Evolutionary conservation across 2,329 filamentous ascomycete species (phyloP), one percentile per base, ranked within the genome.

Genomic region (Tolypocladium guangdongense): DNA sequence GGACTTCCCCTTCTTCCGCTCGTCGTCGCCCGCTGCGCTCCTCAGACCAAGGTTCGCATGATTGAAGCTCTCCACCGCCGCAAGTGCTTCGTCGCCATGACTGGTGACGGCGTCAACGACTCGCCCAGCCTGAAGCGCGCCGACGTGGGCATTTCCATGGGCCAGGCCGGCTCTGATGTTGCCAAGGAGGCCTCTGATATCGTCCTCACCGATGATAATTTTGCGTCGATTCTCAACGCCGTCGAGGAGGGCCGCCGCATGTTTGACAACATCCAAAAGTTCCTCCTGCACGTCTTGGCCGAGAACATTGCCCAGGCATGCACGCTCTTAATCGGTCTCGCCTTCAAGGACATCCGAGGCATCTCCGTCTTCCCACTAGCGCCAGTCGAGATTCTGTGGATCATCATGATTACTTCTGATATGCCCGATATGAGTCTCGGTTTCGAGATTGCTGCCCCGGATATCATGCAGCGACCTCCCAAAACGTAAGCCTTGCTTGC

Each of bases 361-460:
- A 68, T 86, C 27, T 88, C 85, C 0, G 84, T 88, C 6, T 89
- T 88, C 63, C 85, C 85, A 0, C 74, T 89, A 16, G 75, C 84
- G 0, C 86, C 86, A 0, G 82, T 89, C n/a, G 81, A 89, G 59
- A 87, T 89, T 57, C 74, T 89, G 43, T 89, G 85, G 86, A 83
- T 90, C 56, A 89, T 88, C 62, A 88, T 89, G 85, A 78, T 89
- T 53, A 89, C 86, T 0, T 87, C 83, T 35, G 82, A 81, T 49
- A 76, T 88, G 62, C 85, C 86, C 4, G 86, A 88, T 57, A 88
- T 89, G 83, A 86, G 85, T 55, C 75, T 89, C 3, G 85, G 86
- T 2, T 84, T 88, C 68, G 86, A 89, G 67, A 71, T 78, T 52
- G 84, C 85, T 0, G 80, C 82, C 0, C 79, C 84, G 0, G 84